Evolutionary conservation across 2,329 filamentous ascomycete species (phyloP), one percentile per base, ranked within the genome.

Genomic region (Biscogniauxia marginata): DNA sequence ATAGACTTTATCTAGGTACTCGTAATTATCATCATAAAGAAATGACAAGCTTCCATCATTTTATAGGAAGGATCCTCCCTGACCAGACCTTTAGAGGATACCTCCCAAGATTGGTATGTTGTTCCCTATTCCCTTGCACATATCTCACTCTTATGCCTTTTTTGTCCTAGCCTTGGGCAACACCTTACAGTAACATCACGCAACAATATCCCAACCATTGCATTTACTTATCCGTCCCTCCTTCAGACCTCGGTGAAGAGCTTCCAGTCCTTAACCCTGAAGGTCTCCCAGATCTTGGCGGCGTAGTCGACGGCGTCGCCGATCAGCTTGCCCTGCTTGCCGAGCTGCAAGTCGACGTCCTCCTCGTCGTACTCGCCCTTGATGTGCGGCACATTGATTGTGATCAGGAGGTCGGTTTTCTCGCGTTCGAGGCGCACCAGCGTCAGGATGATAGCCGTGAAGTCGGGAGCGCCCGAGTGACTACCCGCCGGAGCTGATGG

Each of bases 381-480:
- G 63, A 91, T 87, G 69, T 95, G 88, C 23, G 93, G 93, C 49
- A 96, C 89, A 73, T 96, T 97, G 69, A 96, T 84, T 44, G 90
- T 90, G 60, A 96, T 85, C 48, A 96, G 77, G 43, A 98, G 76
- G 73, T 98, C 93, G 1, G 93, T 93, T 55, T 79, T 79, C 69
- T 92, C 81, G 66, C 84, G 81, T 73, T 87, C 87, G 48, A 98
- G 79, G 16, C 93, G 82, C 55, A 97, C 76, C 44, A 97, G 78
- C 16, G 91, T 84, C 62, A 96, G 79, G 63, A 93, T 84, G 57
- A 95, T 87, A 45, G 84, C 89, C 7, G 90, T 90, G 72, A 89
- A 89, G 68, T 86, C 82, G 47, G 75, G 82, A 20, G 74, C 63
- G 77, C 70, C 63, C 77, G 70, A 53, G 70, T 63, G 53, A 68